Evolutionary conservation across 257 asterid species (phyloP).

Genomic region (Penstemon barbatus): DNA sequence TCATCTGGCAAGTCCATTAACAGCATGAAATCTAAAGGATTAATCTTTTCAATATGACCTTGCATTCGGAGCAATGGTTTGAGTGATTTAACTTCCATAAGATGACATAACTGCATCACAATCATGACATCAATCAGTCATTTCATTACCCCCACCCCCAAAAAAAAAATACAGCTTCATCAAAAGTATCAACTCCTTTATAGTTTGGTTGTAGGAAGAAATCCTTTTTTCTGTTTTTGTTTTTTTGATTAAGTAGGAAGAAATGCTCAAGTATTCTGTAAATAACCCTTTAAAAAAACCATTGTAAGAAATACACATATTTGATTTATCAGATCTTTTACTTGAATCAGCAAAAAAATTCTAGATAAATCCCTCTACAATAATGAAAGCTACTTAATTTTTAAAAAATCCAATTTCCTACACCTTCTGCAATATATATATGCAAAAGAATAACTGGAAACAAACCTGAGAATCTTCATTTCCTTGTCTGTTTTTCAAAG

Average conservation of each 20-base stretch:
- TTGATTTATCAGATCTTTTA: too few relatives aligned
- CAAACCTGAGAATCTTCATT: slow-evolving; percentile 67
- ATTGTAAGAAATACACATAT: too few relatives aligned
- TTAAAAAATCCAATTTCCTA: not conserved
- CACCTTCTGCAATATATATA: slow-evolving; percentile 19
- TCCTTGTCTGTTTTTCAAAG: slow-evolving; percentile 51
- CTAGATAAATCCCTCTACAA: too few relatives aligned
- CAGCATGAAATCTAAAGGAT: slow-evolving; percentile 55
- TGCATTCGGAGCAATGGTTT: slow-evolving; percentile 60
- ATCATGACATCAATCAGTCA: slow-evolving; percentile 18
- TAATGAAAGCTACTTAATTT: too few relatives aligned
- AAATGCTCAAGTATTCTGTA: too few relatives aligned
- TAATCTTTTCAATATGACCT: slow-evolving; percentile 49
- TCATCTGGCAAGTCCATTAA: slow-evolving; percentile 76
- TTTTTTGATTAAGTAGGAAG: too few relatives aligned
- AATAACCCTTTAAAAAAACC: too few relatives aligned
- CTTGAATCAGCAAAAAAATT: too few relatives aligned
- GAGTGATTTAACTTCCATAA: slow-evolving; percentile 70
- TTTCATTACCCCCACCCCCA: not conserved
- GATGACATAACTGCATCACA: slow-evolving; percentile 63
- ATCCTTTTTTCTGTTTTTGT: too few relatives aligned
- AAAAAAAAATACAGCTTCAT: not conserved
- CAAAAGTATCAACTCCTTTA: not conserved
- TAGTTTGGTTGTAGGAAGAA: not conserved
- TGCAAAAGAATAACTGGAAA: slow-evolving; percentile 13